These are phyloP conservation scores for Globisporangium polare DNA, from an alignment of 352 stramenopile species.

Conservation along the genomic window DNA sequence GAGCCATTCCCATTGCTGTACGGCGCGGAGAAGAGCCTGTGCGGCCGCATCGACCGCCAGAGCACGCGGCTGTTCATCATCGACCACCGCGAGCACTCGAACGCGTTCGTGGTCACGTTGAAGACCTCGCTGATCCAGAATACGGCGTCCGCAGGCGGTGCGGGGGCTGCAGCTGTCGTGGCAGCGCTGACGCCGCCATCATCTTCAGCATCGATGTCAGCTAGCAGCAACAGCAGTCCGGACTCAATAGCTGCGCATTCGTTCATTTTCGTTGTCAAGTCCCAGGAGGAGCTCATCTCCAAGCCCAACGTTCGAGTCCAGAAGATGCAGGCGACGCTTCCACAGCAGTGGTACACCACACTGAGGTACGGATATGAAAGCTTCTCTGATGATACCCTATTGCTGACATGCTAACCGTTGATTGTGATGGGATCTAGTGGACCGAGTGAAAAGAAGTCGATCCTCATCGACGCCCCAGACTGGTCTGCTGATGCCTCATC, in stretches of 20 bases:
- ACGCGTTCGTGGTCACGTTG: conserved; percentile 33
- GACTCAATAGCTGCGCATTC: conserved; percentile 22
- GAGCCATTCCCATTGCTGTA: conserved; percentile 25
- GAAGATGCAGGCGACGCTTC: conserved; percentile 20
- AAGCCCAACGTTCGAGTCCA: conserved; percentile 10
- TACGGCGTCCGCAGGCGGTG: conserved; percentile 26
- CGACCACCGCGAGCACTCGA: conserved; percentile 16
- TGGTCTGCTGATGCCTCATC: neutral
- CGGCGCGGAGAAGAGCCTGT: conserved; percentile 22
- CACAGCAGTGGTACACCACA: conserved; percentile 48
- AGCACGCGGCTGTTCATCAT: conserved; percentile 34
- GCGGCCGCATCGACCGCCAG: conserved; percentile 38
- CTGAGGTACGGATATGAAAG: conserved; percentile 16
- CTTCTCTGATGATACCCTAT: neutral
- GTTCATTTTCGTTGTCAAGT: conserved; percentile 45
- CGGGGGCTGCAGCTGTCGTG: conserved; percentile 28
- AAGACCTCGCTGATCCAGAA: conserved; percentile 41
- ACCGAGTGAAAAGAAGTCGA: conserved; percentile 35
- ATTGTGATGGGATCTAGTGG: conserved; percentile 9
- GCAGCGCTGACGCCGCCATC: conserved; percentile 10
- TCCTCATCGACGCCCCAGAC: conserved; percentile 22
- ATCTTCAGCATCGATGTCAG: conserved; percentile 18
- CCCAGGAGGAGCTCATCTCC: neutral
- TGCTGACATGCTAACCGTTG: neutral
- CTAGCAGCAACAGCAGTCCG: conserved; percentile 12